Evolutionary conservation across 2,329 filamentous ascomycete genomes (phyloP).

Genomic region (Rachicladosporium sp.): DNA sequence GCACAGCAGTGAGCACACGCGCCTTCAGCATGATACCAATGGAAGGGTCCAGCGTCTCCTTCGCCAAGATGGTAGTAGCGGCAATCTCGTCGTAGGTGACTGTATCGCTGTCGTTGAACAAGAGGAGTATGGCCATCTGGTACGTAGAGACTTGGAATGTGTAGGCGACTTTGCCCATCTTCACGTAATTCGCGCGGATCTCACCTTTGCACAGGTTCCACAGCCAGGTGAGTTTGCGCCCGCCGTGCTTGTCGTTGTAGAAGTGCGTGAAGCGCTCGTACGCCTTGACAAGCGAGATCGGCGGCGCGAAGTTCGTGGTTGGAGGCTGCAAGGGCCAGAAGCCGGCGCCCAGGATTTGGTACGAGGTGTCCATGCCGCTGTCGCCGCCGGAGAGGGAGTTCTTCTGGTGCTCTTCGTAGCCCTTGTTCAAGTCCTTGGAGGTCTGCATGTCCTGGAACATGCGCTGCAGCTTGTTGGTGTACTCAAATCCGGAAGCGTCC

Average conservation of each 20-base stretch:
- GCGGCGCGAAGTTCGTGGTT: conserved; percentile 77
- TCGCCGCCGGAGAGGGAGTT: conserved; percentile 48
- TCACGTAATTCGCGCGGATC: conserved; percentile 86
- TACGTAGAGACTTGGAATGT: conserved; percentile 97
- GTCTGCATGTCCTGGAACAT: conserved; percentile 99
- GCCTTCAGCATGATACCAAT: conserved; percentile 82
- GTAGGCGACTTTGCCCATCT: conserved; percentile 74
- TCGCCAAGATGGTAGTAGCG: conserved; percentile 64
- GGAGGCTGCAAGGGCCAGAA: conserved; percentile 92
- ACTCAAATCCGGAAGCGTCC: conserved; percentile 96
- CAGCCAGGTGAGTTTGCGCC: conserved; percentile 91
- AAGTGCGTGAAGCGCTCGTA: conserved; percentile 83
- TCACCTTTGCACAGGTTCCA: conserved; percentile 99
- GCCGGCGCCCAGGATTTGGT: conserved; percentile 86
- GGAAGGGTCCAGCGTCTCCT: conserved; percentile 76
- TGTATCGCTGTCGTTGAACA: conserved; percentile 86
- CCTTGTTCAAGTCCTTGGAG: conserved; percentile 87
- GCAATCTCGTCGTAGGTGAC: conserved; percentile 81
- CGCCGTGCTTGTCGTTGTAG: conserved; percentile 93
- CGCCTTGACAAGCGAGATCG: conserved; percentile 70
- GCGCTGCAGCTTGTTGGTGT: conserved; percentile 97
- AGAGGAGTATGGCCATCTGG: conserved; percentile 88
- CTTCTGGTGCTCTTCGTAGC: conserved; percentile 59
- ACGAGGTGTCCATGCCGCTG: conserved; percentile 68
- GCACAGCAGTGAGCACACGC: conserved; percentile 65